Base-by-base conservation (phyloP, 2,329 filamentous ascomycete genomes). In the Hypoxylon sp. region DNA sequence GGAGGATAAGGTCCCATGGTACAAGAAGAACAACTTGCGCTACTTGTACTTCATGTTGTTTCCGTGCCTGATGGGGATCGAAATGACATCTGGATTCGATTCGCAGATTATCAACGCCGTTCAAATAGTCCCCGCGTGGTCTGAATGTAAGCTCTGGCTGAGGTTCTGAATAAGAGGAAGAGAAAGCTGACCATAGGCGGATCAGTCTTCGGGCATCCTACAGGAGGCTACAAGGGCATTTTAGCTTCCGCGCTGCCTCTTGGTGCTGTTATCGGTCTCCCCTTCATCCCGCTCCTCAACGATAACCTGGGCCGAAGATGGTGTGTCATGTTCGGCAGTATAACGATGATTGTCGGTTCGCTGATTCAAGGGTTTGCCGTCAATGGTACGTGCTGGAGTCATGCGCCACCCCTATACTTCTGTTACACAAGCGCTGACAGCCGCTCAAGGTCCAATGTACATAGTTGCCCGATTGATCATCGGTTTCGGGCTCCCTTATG, bases 401-500 rank as follows among this genome's bases (percentile, higher is more conserved):
- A 35, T 13, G 35, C 25, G 14, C 3, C 40, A 22, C 13, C n/a
- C 7, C 22, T 64, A 44, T 33, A 25, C 1, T 17, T 20, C 46
- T 17, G 59, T 42, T 6, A 10, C n/a, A 22, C 37, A 56, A n/a
- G 64, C 31, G 37, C 51, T 75, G 13, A 73, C 51, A 2, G 7
- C 7, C 2, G 11, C 46, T 7, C n/a, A 50, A 86, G 84, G 82
- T 31, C 85, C 77, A 40, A 90, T 89, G 88, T 90, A 89, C 72
- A 86, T 90, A 68, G 78, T 89, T 20, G 82, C 88, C 11, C 85
- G 88, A 61, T 82, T 88, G 64, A 79, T 90, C 27, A 84, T 90
- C n/a, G 88, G 88, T 14, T 85, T 86, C 25, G 88, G 88, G n/a
- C 87, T 90, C 53, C 85, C 86, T 0, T 88, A 87, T 70, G 85